These are phyloP conservation scores for Verticillium tricorpus DNA, from an alignment of 2,329 filamentous ascomycete genomes.

Conservation along the genomic window DNA sequence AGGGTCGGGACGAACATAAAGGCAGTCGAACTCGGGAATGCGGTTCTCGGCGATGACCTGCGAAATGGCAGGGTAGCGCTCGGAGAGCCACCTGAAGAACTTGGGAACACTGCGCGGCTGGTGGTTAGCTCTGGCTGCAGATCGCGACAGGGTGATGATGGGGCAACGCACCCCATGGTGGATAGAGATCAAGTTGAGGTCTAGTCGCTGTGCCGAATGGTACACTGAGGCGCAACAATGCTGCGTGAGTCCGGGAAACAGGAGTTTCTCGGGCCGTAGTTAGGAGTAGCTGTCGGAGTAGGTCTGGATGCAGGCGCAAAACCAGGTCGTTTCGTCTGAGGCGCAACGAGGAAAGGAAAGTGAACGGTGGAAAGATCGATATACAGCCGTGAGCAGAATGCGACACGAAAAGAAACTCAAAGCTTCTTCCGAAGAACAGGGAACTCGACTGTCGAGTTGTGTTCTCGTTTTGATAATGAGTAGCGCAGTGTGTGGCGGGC, in stretches of 20 bases:
- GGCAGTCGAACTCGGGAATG: slow-evolving; percentile 97
- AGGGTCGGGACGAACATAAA: slow-evolving; percentile 59
- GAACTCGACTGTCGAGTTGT: slow-evolving; percentile 16
- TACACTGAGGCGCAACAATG: background rate
- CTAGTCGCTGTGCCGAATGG: background rate
- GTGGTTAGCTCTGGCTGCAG: slow-evolving; percentile 4
- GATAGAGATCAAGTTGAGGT: slow-evolving; percentile 4
- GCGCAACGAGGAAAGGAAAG: background rate
- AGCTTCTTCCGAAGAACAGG: slow-evolving; percentile 11
- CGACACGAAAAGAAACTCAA: slow-evolving; percentile 1
- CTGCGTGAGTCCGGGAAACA: background rate
- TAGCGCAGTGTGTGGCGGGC: background rate
- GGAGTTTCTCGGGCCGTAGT: background rate
- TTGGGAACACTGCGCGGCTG: slow-evolving; percentile 60
- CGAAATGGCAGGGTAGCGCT: slow-evolving; percentile 97
- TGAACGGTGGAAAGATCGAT: background rate
- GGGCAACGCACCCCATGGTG: slow-evolving; percentile 24
- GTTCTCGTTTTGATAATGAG: slow-evolving; percentile 3
- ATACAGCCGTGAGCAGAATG: background rate
- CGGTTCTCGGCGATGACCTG: slow-evolving; percentile 98
- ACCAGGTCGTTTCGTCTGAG: background rate
- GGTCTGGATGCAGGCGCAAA: background rate
- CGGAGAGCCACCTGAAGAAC: slow-evolving; percentile 98
- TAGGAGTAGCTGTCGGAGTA: background rate
- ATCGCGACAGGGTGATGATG: background rate